phyloP scores from a whole-genome alignment of 148 eudicot species.

The Nepenthes gracilis region DNA sequence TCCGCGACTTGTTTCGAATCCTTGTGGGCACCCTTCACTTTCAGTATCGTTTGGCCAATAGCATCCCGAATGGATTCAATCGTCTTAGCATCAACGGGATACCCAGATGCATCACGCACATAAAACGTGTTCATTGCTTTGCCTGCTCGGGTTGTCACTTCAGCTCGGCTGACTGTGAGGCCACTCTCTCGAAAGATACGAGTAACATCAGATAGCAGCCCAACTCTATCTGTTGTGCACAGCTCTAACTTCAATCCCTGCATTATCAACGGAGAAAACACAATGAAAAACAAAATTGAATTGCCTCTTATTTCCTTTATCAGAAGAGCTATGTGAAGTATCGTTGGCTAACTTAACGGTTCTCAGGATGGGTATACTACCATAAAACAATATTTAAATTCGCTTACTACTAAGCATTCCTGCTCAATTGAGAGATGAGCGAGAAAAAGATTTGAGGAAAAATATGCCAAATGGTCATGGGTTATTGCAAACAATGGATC shows the following conservation, averaged over 20 bases:
- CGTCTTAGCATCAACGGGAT: slow-evolving; percentile 70
- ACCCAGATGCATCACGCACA: slow-evolving; percentile 78
- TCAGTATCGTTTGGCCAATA: slow-evolving; percentile 74
- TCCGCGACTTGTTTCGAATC: slow-evolving; percentile 41
- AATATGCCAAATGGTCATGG: too few species aligned
- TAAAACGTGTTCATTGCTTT: slow-evolving; percentile 81
- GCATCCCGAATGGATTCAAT: slow-evolving; percentile 65
- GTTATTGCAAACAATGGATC: too few species aligned
- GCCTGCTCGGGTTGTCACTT: slow-evolving; percentile 64
- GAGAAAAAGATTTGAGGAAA: too few species aligned
- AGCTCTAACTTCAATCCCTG: slow-evolving; percentile 90
- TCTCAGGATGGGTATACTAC: neutral
- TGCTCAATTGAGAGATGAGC: too few species aligned
- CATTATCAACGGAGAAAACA: neutral
- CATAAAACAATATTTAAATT: too few species aligned
- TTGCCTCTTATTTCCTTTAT: too few species aligned
- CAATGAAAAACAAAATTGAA: neutral
- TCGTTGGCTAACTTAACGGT: too few species aligned
- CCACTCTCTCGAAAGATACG: slow-evolving; percentile 89
- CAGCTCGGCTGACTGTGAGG: slow-evolving; percentile 73
- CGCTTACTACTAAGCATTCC: neutral
- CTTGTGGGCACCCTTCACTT: slow-evolving; percentile 58
- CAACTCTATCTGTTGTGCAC: slow-evolving; percentile 77
- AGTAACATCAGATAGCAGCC: slow-evolving; percentile 69
- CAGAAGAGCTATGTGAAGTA: too few species aligned